Evolutionary conservation across 129 eudicot species (phyloP).

Genomic region (Ambrosia trifida): DNA sequence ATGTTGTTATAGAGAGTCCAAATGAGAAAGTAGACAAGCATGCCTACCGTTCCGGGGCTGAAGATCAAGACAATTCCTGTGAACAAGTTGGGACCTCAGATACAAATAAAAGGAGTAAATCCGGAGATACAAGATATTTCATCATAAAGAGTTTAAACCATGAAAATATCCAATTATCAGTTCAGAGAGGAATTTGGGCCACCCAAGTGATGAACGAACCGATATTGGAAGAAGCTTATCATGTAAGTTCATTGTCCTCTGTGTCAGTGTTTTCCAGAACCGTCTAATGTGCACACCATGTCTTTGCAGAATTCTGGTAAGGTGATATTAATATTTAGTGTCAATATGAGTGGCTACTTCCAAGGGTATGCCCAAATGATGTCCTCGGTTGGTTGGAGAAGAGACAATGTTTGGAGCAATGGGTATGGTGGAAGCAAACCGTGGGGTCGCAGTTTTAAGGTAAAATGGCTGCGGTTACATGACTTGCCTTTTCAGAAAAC

Average conservation of each 20-base stretch:
- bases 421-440: conserved; percentile 80
- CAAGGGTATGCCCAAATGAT: conserved; percentile 98
- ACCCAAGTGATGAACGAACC: conserved; percentile 98
- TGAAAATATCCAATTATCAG: conserved; percentile 74
- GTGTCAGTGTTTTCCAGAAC: not conserved
- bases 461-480: conserved; percentile 74
- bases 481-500: conserved; percentile 90
- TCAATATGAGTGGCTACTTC: conserved; percentile 93
- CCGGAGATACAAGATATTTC: conserved; percentile 64
- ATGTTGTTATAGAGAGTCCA: conserved; percentile 53
- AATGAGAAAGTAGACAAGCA: conserved; percentile 53
- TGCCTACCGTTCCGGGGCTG: conserved; percentile 46
- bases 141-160: conserved; percentile 87
- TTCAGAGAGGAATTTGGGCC: conserved; percentile 87
- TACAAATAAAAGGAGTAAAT: conserved; percentile 46
- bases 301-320: conserved; percentile 81
- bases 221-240: conserved; percentile 90
- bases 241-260: conserved; percentile 47
- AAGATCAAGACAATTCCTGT: conserved; percentile 47
- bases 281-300: conserved; percentile 24
- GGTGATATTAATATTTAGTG: conserved; percentile 88
- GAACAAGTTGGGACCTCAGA: conserved; percentile 53
- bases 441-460: conserved; percentile 95
- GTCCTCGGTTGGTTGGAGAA: conserved; percentile 91
- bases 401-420: conserved; percentile 90